A percentile compares a stretch with the other conserved stretches of the same genome.
Conservation (phyloP, 2,329 filamentous ascomycete genomes). For the Curvularia eragrostidis region DNA sequence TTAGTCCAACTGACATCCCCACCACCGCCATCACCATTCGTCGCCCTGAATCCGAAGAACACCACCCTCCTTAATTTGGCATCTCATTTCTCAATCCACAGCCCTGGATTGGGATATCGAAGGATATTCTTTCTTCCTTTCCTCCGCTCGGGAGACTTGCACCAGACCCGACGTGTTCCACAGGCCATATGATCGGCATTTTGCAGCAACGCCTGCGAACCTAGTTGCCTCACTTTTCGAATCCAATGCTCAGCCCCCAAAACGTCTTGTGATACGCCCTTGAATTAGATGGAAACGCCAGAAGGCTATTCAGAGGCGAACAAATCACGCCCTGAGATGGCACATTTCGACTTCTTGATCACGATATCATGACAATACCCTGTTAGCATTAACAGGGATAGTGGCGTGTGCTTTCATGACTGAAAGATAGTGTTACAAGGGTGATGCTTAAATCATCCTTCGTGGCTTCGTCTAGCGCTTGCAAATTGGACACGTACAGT, state of each 20-base stretch:
- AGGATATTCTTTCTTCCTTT: background rate
- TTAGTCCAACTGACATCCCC: background rate
- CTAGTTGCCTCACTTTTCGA: slow-evolving; percentile 4
- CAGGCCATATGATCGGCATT: background rate
- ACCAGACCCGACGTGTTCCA: background rate
- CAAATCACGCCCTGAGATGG: background rate
- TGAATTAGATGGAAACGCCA: background rate
- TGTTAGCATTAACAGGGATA: background rate
- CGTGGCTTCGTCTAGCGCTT: background rate
- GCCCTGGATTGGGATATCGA: background rate
- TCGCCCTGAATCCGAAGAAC: background rate
- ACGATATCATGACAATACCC: background rate
- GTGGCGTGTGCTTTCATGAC: no score
- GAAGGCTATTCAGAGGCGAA: background rate
- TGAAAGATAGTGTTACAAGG: background rate
- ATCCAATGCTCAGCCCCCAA: background rate
- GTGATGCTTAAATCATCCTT: background rate
- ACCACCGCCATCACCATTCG: background rate
- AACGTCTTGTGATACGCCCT: background rate
- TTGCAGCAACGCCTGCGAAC: background rate
- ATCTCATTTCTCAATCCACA: background rate
- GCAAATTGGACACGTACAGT: background rate
- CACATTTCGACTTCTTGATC: background rate
- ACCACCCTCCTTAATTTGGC: background rate
- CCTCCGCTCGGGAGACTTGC: background rate